Conservation (phyloP, 1,284 basidiomycete species). For the Peniophora sp. region DNA sequence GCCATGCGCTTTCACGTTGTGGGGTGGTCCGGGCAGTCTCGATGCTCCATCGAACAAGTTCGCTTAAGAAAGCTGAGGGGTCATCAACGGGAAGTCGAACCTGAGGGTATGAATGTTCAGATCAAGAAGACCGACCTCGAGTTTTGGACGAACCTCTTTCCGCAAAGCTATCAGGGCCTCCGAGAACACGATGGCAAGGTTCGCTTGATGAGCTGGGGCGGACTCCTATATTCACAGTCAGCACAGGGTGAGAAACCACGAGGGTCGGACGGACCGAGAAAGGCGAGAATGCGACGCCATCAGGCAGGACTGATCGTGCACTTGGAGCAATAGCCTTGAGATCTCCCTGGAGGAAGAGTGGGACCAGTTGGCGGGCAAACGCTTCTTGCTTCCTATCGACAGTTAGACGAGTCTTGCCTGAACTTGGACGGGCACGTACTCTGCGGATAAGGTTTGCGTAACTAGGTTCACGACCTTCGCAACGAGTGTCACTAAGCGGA, state of each 20-base stretch:
- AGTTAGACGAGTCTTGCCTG: not conserved
- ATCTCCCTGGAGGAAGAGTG: conserved; percentile 55
- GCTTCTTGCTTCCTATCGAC: conserved; percentile 44
- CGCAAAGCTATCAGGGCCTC: conserved; percentile 55
- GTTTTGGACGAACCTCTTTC: conserved; percentile 41
- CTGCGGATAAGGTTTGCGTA: conserved; percentile 50
- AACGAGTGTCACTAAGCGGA: conserved; percentile 56
- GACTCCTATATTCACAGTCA: conserved; percentile 27
- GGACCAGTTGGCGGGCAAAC: conserved; percentile 45
- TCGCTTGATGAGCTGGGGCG: conserved; percentile 43
- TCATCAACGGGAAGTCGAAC: conserved; percentile 39
- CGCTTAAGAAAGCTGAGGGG: conserved; percentile 41
- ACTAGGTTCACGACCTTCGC: conserved; percentile 64
- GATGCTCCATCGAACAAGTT: conserved; percentile 54
- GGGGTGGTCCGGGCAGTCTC: conserved; percentile 37
- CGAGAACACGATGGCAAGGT: conserved; percentile 60
- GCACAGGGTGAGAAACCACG: conserved; percentile 1
- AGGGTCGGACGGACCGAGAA: conserved; percentile 32
- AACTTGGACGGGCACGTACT: conserved; percentile 38
- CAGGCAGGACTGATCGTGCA: not conserved
- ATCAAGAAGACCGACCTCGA: too few species aligned
- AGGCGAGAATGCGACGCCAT: conserved; percentile 26
- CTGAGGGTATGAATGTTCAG: too few species aligned
- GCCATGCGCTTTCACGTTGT: conserved; percentile 54
- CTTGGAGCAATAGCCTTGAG: conserved; percentile 22